phyloP scores from a whole-genome alignment of 225 moss, liverwort and hornwort species.

The Sphagnum contortum region DNA sequence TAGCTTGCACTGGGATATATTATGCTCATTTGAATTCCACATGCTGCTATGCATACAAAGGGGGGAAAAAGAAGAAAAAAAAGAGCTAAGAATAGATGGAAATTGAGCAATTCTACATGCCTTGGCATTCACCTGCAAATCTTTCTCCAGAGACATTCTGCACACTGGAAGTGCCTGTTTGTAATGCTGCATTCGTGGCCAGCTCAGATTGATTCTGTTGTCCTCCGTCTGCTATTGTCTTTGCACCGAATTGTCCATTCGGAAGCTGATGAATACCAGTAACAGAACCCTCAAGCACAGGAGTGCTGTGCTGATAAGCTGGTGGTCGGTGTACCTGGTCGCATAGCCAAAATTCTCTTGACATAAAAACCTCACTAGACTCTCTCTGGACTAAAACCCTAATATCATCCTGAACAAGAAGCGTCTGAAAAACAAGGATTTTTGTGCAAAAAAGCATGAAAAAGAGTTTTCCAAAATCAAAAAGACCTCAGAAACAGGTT shows the following conservation, averaged over 20 bases:
- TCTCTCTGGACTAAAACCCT: background rate
- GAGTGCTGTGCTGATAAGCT: slow-evolving; percentile 4
- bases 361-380: no score
- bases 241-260: slow-evolving; percentile 36
- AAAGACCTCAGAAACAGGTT: no score
- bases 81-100: background rate
- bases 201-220: slow-evolving; percentile 19
- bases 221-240: slow-evolving; percentile 4
- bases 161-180: background rate
- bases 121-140: no score
- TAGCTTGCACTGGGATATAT: background rate
- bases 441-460: no score
- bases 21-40: background rate
- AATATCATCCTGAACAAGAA: background rate
- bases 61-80: background rate
- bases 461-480: no score
- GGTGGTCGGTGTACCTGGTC: background rate
- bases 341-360: no score
- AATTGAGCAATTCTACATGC: no score
- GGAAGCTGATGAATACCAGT: slow-evolving; percentile 29
- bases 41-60: no score
- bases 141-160: no score
- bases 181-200: slow-evolving; percentile 19
- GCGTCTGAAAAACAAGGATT: background rate
- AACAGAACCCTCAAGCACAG: slow-evolving; percentile 13